Conservation (phyloP, 1,284 basidiomycete species). For the Ceratorhiza oryzae-sativae region DNA sequence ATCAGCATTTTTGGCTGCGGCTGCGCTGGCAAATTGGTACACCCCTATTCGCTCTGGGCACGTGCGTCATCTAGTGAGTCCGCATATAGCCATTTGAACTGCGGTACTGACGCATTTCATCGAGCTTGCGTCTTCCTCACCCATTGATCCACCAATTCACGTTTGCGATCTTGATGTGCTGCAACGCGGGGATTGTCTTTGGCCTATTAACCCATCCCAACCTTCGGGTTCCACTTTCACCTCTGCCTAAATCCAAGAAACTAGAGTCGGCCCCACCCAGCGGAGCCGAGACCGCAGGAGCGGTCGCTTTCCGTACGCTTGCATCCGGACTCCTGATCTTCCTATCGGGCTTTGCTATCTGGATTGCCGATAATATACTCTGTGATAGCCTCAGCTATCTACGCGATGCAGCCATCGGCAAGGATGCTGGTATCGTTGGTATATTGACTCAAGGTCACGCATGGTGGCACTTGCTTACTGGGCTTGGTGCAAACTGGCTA, state of each 20-base stretch:
- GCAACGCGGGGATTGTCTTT: conserved; percentile 29
- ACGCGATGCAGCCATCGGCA: conserved; percentile 26
- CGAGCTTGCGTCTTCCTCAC: conserved; percentile 9
- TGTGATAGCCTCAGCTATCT: conserved; percentile 50
- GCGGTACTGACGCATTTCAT: not conserved
- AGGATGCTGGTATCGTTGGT: conserved; percentile 38
- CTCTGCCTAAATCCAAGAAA: not conserved
- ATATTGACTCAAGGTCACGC: conserved; percentile 50
- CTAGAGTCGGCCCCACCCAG: not conserved
- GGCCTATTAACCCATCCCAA: conserved; percentile 31
- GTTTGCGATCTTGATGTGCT: conserved; percentile 25
- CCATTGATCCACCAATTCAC: conserved; percentile 29
- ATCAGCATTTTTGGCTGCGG: conserved; percentile 34
- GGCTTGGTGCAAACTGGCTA: conserved; percentile 55
- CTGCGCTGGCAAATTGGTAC: conserved; percentile 29
- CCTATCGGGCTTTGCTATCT: conserved; percentile 55
- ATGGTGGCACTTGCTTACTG: conserved; percentile 61
- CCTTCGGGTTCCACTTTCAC: conserved; percentile 25
- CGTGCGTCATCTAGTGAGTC: conserved; percentile 22
- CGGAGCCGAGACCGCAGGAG: conserved; percentile 1
- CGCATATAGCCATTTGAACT: not conserved
- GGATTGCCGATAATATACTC: conserved; percentile 61
- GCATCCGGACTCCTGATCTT: conserved; percentile 50
- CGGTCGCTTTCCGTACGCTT: conserved; percentile 32
- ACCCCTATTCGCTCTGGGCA: conserved; percentile 27